Base-by-base conservation (phyloP, 23 red algal genomes). In the Gracilaria caudata region DNA sequence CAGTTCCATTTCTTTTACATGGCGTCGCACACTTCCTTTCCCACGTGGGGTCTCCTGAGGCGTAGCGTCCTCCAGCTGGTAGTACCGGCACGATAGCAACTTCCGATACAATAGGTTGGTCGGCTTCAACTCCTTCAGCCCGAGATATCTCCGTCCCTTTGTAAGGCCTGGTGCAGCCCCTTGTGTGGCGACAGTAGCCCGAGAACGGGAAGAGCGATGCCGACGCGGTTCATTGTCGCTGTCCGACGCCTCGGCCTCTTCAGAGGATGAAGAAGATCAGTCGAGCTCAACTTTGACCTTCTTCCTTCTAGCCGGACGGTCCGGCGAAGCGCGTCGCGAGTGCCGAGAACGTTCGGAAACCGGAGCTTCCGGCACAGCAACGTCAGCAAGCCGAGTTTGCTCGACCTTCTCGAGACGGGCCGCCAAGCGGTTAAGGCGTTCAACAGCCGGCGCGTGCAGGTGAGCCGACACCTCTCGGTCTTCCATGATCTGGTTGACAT, bases 91-190 rank as follows among this genome's bases (percentile, higher is more conserved):
- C 65, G 65, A 71, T 3, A 41, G 34, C 33, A 41, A 39, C 37
- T 71, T 71, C 65, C 35, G 33, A 39, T 71, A 71, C 19, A 41
- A 41, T 28, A 28, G 65, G 40, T 41, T 41, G 34, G 65, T 71
- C 35, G 65, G 65, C 20, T 71, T 71, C 65, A 71, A 34, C 5
- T 71, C 65, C 65, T 71, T 38, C 1, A 71, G 33, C 40, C 34
- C 65, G 19, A 41, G 37, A 20, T 41, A 34, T 16, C 34, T 38
- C 17, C 65, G 34, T 21, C 65, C 65, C n/a, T 40, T 71, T 34
- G 17, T 17, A 21, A 3, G 65, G 32, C 21, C 20, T n/a, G 4
- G 65, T 7, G 6, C 26, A 40, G 14, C 65, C 3, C 65, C 65
- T 71, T 71, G 32, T 2, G 65, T 39, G 2, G 65, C 26, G 13